Evolutionary conservation across 306 rosid genomes (phyloP), one percentile per base, ranked within the genome.

Genomic region (Lithocarpus polystachyus): DNA sequence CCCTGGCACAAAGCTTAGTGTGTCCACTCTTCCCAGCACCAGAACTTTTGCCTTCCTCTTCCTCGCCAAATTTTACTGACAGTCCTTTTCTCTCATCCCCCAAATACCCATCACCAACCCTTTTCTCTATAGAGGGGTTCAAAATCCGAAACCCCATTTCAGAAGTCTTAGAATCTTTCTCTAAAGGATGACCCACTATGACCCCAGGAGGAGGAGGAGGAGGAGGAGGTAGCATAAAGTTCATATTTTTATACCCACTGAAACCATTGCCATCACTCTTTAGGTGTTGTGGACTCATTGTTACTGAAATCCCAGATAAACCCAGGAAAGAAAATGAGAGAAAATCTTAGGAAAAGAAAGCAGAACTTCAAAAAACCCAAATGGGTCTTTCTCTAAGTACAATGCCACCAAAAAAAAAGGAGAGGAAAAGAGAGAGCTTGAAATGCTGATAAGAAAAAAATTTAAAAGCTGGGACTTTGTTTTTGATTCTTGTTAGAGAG

Each of bases 1-100:
- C 98, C 87, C 98, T 89, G 51, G 91, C 88, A 79, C 97, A 94
- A 37, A 91, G 88, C 79, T 83, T 91, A 2, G 79, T 68, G 68
- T 70, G 81, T 3, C 90, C 85, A 68, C 2, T 81, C 79, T 77
- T 86, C n/a, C 70, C 77, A 14, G 81, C 15, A 19, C 68, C 55
- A 74, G 75, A 59, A 61, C 54, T 75, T 60, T 83, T 77, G 60
- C 23, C 37, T 71, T 51, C 82, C 12, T 52, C 78, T 56, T 85
- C 94, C 45, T 76, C 89, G 19, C 77, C 90, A 73, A 86, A 79
- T 67, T 72, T 82, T 74, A 86, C 68, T 82, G 74, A 26, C 87
- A 83, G 9, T 75, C 35, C 57, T 2, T 67, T 73, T 53, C 35
- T 79, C 22, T 71, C 76, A 81, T 17, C 64, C 22, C 61, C 79